Percentiles rank a stretch among this genome's conserved stretches.
These are phyloP conservation scores for Clavispora phyllophila DNA, from an alignment of 805 yeast genomes.

Conservation along the genomic window DNA sequence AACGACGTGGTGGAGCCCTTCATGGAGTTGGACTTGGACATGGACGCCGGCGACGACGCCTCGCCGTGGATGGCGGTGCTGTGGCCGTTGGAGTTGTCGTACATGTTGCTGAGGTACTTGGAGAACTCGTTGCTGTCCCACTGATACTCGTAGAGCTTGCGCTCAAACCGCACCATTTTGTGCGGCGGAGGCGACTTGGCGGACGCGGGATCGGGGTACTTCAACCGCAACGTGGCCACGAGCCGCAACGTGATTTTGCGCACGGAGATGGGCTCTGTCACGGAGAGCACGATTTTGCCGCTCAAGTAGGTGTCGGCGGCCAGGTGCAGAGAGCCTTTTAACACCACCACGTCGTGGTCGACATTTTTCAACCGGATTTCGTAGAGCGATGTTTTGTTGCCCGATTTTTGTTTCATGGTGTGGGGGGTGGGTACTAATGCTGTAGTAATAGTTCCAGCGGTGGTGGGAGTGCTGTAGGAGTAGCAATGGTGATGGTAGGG, in stretches of 20 bases:
- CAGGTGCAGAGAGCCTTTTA: conserved; percentile 73
- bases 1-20: conserved; percentile 43
- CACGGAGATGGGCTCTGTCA: conserved; percentile 68
- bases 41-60: not conserved
- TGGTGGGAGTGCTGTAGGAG: too few relatives aligned
- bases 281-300: conserved; percentile 74
- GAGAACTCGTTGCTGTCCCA: conserved; percentile 70
- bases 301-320: conserved; percentile 72
- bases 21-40: conserved; percentile 20
- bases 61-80: not conserved
- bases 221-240: conserved; percentile 60
- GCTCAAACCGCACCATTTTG: conserved; percentile 49
- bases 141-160: conserved; percentile 63
- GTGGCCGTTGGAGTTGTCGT: conserved; percentile 17
- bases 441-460: too few relatives aligned
- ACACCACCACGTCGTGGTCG: conserved; percentile 73
- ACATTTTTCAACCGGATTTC: conserved; percentile 56
- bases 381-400: conserved; percentile 30
- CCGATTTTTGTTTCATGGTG: conserved; percentile 17
- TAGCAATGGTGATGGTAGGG: too few relatives aligned
- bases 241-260: conserved; percentile 61
- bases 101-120: conserved; percentile 30
- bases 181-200: conserved; percentile 36
- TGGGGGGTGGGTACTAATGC: too few relatives aligned
- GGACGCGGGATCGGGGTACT: conserved; percentile 56